Percentiles rank a stretch among this genome's conserved stretches.
Evolutionary conservation across 1,139 yeast species (phyloP).

Genomic region (Geotrichum australiense): DNA sequence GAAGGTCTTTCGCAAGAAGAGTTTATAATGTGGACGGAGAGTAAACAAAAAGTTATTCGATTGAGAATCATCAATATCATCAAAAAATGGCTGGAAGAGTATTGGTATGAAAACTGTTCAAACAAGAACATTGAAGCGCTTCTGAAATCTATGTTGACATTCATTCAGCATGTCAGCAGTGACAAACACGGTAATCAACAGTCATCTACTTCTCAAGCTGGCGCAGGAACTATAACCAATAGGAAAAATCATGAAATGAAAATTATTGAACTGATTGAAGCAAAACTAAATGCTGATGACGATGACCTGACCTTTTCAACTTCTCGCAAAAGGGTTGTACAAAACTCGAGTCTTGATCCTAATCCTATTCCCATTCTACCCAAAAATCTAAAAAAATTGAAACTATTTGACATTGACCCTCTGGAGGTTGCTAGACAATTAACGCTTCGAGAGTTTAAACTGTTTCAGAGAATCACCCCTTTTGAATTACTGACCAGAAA

Average conservation of each 20-base stretch:
- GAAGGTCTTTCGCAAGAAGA: constrained; percentile 83
- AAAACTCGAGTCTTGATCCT: constrained; percentile 20
- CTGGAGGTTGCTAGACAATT: constrained; percentile 78
- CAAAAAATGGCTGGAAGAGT: constrained; percentile 62
- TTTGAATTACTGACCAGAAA: constrained; percentile 75
- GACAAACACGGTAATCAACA: constrained; percentile 23
- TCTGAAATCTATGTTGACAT: constrained; percentile 48
- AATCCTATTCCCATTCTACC: constrained; percentile 29
- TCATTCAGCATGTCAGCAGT: constrained; percentile 46
- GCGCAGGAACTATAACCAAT: no score
- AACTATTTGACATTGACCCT: constrained; percentile 54
- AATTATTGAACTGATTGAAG: constrained; percentile 23
- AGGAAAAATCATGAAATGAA: constrained; percentile 5
- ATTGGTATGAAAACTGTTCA: constrained; percentile 53
- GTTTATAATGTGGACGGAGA: constrained; percentile 70
- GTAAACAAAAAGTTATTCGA: constrained; percentile 60
- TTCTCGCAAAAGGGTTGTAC: constrained; percentile 20
- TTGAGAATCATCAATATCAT: constrained; percentile 63
- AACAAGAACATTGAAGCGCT: constrained; percentile 25
- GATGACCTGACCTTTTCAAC: constrained; percentile 5
- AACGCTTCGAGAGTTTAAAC: constrained; percentile 67
- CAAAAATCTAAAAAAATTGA: constrained; percentile 23
- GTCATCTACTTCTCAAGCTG: not conserved
- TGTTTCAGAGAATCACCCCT: constrained; percentile 61
- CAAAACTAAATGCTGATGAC: constrained; percentile 26